Conservation (phyloP, 768 basidiomycete genomes). For the Lactarius indigo region DNA sequence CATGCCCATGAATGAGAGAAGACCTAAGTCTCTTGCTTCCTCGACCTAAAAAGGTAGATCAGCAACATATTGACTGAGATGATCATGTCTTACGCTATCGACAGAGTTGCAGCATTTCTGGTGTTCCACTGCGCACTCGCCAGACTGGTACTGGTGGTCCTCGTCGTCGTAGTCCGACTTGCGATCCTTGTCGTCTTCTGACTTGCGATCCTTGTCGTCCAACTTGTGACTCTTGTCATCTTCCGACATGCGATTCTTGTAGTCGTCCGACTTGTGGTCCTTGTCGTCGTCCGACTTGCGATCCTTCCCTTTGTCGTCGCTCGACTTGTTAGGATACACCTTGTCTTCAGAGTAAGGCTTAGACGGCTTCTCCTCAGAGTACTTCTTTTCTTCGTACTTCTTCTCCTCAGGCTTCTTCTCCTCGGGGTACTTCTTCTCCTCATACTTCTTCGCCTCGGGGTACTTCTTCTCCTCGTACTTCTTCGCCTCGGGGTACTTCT, state of each 20-base stretch:
- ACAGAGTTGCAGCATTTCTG: neutral
- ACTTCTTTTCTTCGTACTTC: neutral
- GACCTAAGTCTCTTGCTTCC: no score
- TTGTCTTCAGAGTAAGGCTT: no score
- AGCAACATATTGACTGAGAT: neutral
- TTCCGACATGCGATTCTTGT: neutral
- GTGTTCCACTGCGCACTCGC: neutral
- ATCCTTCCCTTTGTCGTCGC: neutral
- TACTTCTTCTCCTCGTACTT: no score
- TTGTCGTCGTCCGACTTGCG: neutral
- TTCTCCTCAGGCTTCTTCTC: slow-evolving; percentile 1
- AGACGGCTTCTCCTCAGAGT: neutral
- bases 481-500: no score
- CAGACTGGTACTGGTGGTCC: neutral
- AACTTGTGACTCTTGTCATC: neutral
- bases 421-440: neutral
- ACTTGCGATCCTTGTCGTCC: neutral
- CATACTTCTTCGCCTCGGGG: neutral
- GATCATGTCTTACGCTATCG: neutral
- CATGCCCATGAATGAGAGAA: neutral
- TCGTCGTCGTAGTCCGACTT: neutral
- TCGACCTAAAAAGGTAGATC: neutral
- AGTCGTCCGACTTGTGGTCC: neutral
- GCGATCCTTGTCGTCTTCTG: neutral
- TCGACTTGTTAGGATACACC: neutral